Percentiles rank a stretch among this genome's conserved stretches.
phyloP scores from a whole-genome alignment of 352 stramenopile species.

The Pythium grandisporangium region DNA sequence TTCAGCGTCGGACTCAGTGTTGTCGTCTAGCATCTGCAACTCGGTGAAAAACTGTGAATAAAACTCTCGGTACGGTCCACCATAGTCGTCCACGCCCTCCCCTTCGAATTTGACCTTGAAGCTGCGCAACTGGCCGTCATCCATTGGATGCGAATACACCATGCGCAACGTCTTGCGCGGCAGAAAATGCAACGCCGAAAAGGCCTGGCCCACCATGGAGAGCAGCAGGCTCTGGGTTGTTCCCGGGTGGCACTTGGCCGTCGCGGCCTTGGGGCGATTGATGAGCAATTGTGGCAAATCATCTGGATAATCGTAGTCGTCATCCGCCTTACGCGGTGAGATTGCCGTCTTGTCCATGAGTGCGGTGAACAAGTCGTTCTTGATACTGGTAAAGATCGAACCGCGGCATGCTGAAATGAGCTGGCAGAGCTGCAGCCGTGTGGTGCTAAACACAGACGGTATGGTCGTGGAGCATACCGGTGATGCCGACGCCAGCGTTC shows the following conservation, averaged over 20 bases:
- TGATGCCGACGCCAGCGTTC: no score
- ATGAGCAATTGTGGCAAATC: constrained; percentile 78
- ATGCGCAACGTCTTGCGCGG: constrained; percentile 67
- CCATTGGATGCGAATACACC: constrained; percentile 89
- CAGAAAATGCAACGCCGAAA: constrained; percentile 83
- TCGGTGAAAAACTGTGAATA: constrained; percentile 83
- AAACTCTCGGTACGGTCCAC: constrained; percentile 90
- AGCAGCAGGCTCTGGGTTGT: constrained; percentile 54
- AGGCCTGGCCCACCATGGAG: constrained; percentile 81
- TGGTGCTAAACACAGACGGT: no score
- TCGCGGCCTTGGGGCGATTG: constrained; percentile 79
- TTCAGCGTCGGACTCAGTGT: constrained; percentile 2
- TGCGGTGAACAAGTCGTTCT: constrained; percentile 62
- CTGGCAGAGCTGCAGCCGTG: constrained; percentile 21
- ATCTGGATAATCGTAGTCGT: constrained; percentile 91
- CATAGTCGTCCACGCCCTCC: constrained; percentile 92
- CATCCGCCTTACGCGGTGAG: constrained; percentile 66
- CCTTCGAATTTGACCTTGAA: constrained; percentile 95
- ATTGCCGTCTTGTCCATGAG: constrained; percentile 75
- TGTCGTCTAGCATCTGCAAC: constrained; percentile 31
- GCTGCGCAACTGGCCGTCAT: constrained; percentile 81
- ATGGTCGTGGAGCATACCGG: no score
- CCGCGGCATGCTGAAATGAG: constrained; percentile 56
- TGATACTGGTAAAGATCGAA: constrained; percentile 69
- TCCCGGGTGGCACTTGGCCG: constrained; percentile 61